phyloP scores from a whole-genome alignment of 2,329 filamentous ascomycete genomes.

The Aspergillus quadrilineatus region DNA sequence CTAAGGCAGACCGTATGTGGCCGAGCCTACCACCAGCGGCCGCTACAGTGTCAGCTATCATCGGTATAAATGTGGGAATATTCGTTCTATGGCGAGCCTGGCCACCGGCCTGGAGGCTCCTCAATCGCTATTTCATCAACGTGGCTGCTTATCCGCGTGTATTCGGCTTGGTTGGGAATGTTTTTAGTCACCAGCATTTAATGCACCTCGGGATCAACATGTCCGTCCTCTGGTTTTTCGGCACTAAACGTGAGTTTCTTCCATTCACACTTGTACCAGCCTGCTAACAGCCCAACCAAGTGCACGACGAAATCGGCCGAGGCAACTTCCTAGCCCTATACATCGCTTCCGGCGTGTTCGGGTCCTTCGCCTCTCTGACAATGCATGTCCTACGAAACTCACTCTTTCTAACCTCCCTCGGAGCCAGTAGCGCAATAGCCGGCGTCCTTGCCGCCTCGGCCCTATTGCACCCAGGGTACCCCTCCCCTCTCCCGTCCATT shows the following conservation, averaged over 20 bases:
- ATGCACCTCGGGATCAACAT: constrained; percentile 56
- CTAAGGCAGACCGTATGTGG: constrained; percentile 49
- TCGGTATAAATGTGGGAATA: constrained; percentile 52
- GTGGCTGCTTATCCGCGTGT: constrained; percentile 55
- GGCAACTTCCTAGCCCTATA: constrained; percentile 57
- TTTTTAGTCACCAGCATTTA: constrained; percentile 58
- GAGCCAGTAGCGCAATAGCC: constrained; percentile 52
- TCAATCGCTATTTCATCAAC: constrained; percentile 58
- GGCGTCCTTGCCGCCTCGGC: constrained; percentile 53
- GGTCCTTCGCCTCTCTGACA: constrained; percentile 48
- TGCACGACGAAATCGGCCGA: constrained; percentile 57
- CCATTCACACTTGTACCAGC: background rate
- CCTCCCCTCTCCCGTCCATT: background rate
- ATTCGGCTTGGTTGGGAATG: constrained; percentile 52
- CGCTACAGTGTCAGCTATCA: constrained; percentile 52
- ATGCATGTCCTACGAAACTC: constrained; percentile 45
- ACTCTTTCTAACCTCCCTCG: constrained; percentile 49
- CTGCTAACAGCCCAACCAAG: constrained; percentile 21
- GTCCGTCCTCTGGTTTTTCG: constrained; percentile 55
- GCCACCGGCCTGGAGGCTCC: constrained; percentile 54
- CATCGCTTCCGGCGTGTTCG: constrained; percentile 48
- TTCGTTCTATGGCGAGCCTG: constrained; percentile 51
- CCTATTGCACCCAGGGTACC: constrained; percentile 47
- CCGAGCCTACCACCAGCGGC: constrained; percentile 51
- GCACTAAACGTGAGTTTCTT: constrained; percentile 44